These are phyloP conservation scores for Leccinellum luteum DNA, from an alignment of 768 basidiomycete species.

Conservation along the genomic window DNA sequence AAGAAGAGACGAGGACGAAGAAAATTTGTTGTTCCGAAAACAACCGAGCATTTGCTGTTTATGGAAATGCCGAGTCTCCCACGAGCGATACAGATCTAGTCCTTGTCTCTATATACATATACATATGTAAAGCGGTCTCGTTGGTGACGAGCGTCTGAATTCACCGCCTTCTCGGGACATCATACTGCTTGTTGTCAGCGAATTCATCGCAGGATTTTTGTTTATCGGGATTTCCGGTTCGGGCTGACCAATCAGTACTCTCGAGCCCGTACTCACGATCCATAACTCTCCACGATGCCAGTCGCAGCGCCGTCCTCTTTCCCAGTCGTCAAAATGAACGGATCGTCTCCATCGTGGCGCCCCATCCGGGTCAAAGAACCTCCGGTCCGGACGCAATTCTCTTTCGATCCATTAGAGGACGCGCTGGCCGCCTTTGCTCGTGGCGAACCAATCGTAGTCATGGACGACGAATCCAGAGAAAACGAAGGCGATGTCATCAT, in stretches of 20 bases:
- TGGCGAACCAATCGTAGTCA: constrained; percentile 93
- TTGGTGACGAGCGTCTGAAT: no score
- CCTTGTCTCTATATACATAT: no score
- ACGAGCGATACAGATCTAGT: background rate
- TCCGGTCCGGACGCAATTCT: constrained; percentile 39
- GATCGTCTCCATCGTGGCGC: constrained; percentile 15
- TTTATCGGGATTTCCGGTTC: background rate
- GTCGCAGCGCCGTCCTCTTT: background rate
- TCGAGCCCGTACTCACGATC: background rate
- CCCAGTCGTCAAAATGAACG: constrained; percentile 12
- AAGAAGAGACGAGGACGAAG: background rate
- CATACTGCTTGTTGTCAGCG: no score
- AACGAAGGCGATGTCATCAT: constrained; percentile 98
- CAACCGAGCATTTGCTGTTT: background rate
- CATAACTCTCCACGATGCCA: constrained; percentile 6
- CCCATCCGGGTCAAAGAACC: constrained; percentile 20
- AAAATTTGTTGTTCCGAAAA: constrained; percentile 13
- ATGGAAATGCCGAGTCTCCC: background rate
- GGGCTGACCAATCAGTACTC: background rate
- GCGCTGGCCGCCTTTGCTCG: constrained; percentile 71
- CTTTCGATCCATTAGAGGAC: constrained; percentile 79
- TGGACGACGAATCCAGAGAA: constrained; percentile 95
- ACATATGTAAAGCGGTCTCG: no score
- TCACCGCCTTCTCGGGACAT: no score
- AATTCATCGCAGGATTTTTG: background rate